Conservation (phyloP, 208 protist genomes). For the Wallacemonas collosoma region DNA sequence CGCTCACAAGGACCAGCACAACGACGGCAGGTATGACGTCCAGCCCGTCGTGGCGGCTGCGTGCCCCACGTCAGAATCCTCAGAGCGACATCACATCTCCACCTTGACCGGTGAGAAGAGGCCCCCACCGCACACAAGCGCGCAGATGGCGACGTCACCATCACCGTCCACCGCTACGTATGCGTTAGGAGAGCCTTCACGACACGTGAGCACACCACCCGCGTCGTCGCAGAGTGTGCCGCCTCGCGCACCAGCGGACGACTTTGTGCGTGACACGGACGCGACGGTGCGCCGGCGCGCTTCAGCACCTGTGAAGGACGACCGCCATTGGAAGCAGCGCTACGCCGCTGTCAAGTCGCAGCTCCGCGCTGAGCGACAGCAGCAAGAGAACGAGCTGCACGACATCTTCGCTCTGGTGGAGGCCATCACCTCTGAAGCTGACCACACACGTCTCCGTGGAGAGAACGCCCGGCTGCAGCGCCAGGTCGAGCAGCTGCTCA, state of each 20-base stretch:
- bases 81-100: too few relatives aligned
- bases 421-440: conserved; percentile 16
- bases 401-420: conserved; percentile 21
- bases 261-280: background rate
- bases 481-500: conserved; percentile 12
- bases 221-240: too few relatives aligned
- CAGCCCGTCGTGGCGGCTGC: too few relatives aligned
- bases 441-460: conserved; percentile 8
- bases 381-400: conserved; percentile 18
- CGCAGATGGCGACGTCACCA: background rate
- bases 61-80: too few relatives aligned
- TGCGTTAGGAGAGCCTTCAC: too few relatives aligned
- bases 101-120: background rate
- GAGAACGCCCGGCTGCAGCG: conserved; percentile 25
- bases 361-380: conserved; percentile 12
- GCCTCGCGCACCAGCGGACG: background rate
- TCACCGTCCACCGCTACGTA: too few relatives aligned
- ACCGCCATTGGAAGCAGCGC: conserved; percentile 15
- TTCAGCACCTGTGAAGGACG: background rate
- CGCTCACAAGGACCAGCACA: too few relatives aligned
- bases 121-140: background rate
- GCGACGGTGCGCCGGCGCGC: background rate
- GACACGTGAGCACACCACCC: too few relatives aligned
- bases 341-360: conserved; percentile 16
- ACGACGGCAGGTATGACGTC: too few relatives aligned